Percentiles rank a stretch among this genome's conserved stretches.
phyloP scores from a whole-genome alignment of 345 rosid genomes.

The Triadica sebifera region DNA sequence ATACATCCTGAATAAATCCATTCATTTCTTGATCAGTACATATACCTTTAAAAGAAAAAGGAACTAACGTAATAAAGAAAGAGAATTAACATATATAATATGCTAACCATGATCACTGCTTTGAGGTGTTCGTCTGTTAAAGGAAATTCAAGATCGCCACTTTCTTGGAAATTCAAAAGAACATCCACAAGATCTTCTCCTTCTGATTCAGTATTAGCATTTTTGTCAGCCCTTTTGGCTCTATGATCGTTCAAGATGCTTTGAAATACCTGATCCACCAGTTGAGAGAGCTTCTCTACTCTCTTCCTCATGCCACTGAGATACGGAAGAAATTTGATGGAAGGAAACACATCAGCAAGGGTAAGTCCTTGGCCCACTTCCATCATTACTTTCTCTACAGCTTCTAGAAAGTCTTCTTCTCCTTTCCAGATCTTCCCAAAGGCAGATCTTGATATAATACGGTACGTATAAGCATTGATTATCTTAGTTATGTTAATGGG shows the following conservation, averaged over 20 bases:
- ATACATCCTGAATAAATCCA: conserved; percentile 9
- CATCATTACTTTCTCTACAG: background rate
- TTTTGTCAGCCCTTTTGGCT: background rate
- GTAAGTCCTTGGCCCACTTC: background rate
- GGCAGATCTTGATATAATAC: conserved; percentile 25
- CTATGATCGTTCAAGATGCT: conserved; percentile 32
- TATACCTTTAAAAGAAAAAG: too few species aligned
- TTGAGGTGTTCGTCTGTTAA: conserved; percentile 28
- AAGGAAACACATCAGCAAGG: background rate
- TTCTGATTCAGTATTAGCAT: too few species aligned
- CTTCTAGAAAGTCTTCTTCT: conserved; percentile 18
- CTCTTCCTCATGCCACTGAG: background rate
- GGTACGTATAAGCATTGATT: conserved; percentile 9
- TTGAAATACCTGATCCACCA: conserved; percentile 20
- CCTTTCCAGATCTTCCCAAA: conserved; percentile 20
- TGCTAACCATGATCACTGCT: conserved; percentile 36
- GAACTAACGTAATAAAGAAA: background rate
- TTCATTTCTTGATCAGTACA: too few species aligned
- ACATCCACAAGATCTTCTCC: conserved; percentile 34
- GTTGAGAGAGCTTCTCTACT: background rate
- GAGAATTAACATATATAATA: background rate
- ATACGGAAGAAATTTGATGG: background rate
- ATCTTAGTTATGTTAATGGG: conserved; percentile 16
- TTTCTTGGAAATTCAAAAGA: conserved; percentile 30
- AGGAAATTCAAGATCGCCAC: conserved; percentile 19